Evolutionary conservation across 345 rosid genomes (phyloP), one percentile per base, ranked within the genome.

Genomic region (Populus ilicifolia): DNA sequence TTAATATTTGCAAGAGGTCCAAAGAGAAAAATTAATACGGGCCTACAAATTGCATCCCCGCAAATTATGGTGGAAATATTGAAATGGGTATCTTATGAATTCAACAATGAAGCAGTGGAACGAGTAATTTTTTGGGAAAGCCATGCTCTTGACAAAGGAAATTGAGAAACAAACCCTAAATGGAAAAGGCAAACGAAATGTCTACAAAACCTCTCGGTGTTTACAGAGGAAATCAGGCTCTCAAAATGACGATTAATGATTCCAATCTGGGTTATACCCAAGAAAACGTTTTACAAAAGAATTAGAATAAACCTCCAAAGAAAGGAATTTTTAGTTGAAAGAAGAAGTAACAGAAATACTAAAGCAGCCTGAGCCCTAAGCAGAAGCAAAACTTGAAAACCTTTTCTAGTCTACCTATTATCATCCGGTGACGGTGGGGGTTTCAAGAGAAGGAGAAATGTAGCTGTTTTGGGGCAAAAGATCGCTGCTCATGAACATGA

Each of bases 401-500:
- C 63, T 71, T 74, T 73, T 52, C 36, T 52, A 69, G 72, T 36
- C 78, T 69, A 56, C 54, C 52, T 43, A 36, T 61, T 70, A 44
- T 41, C 71, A 78, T 69, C 65, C 41, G 74, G 61, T 35, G 68
- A 61, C 76, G 69, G 48, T 21, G 69, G 21, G 79, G 65, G 38
- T 59, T 43, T 54, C 36, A 64, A 72, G 25, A 71, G 65, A 62
- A 69, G 43, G 74, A 33, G 27, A 72, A 67, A 33, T 67, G 82
- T 25, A 41, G 75, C 67, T 18, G 74, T 62, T 50, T 67, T 27
- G 16, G 75, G 84, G 76, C 69, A 71, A 82, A 70, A 67, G 79
- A 84, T 79, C 86, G 80, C 64, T 67, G 82, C 84, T 83, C 80
- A 69, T 75, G 81, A 80, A 67, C 27, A 76, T 36, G 68, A 74